Base-by-base conservation (phyloP, 2,329 filamentous ascomycete genomes). In the Gremmenia infestans region DNA sequence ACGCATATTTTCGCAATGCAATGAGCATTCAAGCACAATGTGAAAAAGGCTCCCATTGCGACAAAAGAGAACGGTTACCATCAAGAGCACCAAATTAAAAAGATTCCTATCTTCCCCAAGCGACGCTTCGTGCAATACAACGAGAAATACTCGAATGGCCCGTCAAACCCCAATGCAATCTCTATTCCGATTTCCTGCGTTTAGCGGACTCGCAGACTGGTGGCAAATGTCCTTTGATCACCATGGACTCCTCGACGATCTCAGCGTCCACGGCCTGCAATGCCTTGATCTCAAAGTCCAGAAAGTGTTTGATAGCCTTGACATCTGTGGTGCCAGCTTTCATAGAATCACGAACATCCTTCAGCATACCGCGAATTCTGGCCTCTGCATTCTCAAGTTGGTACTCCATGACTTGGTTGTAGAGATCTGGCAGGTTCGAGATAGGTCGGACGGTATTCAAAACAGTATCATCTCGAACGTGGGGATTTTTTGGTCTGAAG, bases 401-500 rank as follows among this genome's bases (percentile, higher is more conserved):
- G 56, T 74, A 74, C 52, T 73, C 68, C 8, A 71, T 65, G 39
- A 67, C 70, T 60, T 74, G 72, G 15, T 63, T 65, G 59, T 74
- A 74, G 6, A 74, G 61, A 56, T 72, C 71, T 7, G 68, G 68
- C 5, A 72, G 63, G 42, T 74, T 64, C 11, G 68, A 72, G 35
- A 76, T 73, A 4, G 66, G 65, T 17, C 71, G 65, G 23, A 72
- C 68, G 7, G 68, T 72, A 3, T 64, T 68, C 9, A 74, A 64
- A 23, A 72, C 65, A 4, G 70, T 72, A 28, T 77, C 74, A 49
- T 78, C 75, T 5, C 64, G 64, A 17, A 74, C 56, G 6, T 68
- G 58, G 1, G 75, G 72, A 35, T 72, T 69, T 32, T 68, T 69
- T 15, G 75, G 72, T 14, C 76, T 67, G 63, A 77, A 75, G 0